phyloP scores from a whole-genome alignment of 2,329 filamentous ascomycete genomes.

The Fusarium liriodendri region DNA sequence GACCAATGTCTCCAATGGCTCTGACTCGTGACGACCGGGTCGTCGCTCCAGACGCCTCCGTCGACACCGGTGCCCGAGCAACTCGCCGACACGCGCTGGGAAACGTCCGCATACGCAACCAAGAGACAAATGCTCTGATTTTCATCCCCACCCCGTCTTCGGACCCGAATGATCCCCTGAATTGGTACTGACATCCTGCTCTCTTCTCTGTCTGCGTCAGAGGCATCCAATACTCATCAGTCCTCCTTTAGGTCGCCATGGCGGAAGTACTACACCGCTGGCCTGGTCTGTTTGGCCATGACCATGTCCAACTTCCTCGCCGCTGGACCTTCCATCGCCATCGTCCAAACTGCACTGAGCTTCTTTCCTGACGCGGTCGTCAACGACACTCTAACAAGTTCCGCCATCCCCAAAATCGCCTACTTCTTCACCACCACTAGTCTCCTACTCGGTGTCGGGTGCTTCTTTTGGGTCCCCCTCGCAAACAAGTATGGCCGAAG shows the following conservation, averaged over 20 bases:
- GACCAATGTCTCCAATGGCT: conserved; percentile 1
- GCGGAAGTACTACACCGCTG: conserved; percentile 62
- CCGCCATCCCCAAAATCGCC: conserved; percentile 56
- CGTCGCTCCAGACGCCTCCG: not conserved
- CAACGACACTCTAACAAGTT: conserved; percentile 40
- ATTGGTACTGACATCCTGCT: conserved; percentile 53
- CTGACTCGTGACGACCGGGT: not conserved
- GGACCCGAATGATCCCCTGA: conserved; percentile 52
- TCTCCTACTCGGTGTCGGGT: conserved; percentile 51
- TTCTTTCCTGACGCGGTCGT: conserved; percentile 56
- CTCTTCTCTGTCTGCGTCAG: not conserved
- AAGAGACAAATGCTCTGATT: conserved; percentile 19
- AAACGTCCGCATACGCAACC: conserved; percentile 54
- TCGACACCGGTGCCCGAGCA: conserved; percentile 10
- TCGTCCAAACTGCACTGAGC: conserved; percentile 57
- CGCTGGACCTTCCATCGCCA: conserved; percentile 64
- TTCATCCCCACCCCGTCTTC: conserved; percentile 32
- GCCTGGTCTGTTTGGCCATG: conserved; percentile 63
- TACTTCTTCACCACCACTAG: conserved; percentile 66
- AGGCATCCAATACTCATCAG: conserved; percentile 9
- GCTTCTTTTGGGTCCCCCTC: conserved; percentile 59
- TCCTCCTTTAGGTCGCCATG: conserved; percentile 51
- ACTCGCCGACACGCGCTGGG: conserved; percentile 49
- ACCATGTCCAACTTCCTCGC: conserved; percentile 68
- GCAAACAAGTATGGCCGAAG: conserved; percentile 59